Evolutionary conservation across 164 flowering plant species (phyloP).

Genomic region (Kingdonia uniflora): DNA sequence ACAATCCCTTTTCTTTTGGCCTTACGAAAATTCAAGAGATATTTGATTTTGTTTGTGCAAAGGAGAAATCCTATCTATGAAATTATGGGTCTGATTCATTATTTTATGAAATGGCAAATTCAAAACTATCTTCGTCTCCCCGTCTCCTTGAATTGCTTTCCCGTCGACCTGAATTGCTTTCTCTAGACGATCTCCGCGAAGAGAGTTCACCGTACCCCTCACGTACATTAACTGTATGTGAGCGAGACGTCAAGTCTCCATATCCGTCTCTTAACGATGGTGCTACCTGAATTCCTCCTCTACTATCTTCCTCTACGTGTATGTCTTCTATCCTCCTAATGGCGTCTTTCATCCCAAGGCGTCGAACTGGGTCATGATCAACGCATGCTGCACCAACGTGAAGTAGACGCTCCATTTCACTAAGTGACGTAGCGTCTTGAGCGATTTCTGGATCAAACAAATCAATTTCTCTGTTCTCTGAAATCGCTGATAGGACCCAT

Average conservation of each 20-base stretch:
- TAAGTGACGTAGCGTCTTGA: conserved; percentile 11
- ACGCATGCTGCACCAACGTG: conserved; percentile 52
- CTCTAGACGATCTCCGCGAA: background rate
- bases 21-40: no score
- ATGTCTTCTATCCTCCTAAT: conserved; percentile 52
- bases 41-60: no score
- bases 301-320: conserved; percentile 10
- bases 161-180: background rate
- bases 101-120: conserved; percentile 14
- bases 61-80: no score
- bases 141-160: background rate
- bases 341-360: conserved; percentile 52
- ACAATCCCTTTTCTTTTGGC: no score
- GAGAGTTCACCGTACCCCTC: conserved; percentile 7
- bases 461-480: conserved; percentile 37
- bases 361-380: conserved; percentile 27
- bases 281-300: background rate
- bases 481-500: conserved; percentile 46
- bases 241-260: background rate
- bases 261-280: conserved; percentile 15
- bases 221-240: conserved; percentile 8
- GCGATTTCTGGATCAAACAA: conserved; percentile 64
- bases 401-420: conserved; percentile 39
- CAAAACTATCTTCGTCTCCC: conserved; percentile 8
- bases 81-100: no score